Evolutionary conservation across 192 early-diverging fungal genomes (phyloP).

Genomic region (Podila epicladia): DNA sequence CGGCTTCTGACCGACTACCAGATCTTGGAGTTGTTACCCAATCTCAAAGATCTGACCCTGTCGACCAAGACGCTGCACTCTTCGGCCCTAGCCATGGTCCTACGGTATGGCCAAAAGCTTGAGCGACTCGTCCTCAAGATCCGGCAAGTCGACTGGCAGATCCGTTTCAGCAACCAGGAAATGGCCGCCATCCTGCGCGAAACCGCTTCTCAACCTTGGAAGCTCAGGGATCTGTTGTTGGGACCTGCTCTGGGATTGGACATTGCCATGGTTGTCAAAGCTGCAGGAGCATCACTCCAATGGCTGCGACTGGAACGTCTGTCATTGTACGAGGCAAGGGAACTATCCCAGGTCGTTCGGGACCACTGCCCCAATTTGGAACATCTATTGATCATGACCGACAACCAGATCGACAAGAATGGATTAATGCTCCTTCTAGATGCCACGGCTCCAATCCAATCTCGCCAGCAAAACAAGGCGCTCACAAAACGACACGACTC

Average conservation of each 20-base stretch:
- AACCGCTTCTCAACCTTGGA: neutral
- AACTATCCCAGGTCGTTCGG: neutral
- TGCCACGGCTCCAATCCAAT: neutral
- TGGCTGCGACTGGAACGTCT: neutral
- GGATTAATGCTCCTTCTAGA: neutral
- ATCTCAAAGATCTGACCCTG: neutral
- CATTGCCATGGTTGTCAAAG: neutral
- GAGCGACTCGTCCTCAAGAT: slow-evolving; percentile 3
- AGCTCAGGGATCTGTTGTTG: neutral
- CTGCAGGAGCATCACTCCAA: neutral
- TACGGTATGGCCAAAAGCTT: neutral
- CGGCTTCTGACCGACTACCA: neutral
- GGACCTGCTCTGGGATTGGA: neutral
- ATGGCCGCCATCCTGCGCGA: neutral
- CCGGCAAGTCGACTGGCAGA: neutral
- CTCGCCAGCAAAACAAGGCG: neutral
- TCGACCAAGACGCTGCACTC: neutral
- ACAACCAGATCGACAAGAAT: slow-evolving; percentile 1
- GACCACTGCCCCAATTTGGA: neutral
- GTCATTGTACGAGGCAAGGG: neutral
- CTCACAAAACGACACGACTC: neutral
- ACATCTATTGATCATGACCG: neutral
- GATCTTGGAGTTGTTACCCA: neutral
- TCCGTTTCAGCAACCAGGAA: neutral
- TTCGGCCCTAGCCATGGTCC: neutral